Evolutionary conservation across 2,329 filamentous ascomycete genomes (phyloP).

Genomic region (Bipolaris sorokiniana): DNA sequence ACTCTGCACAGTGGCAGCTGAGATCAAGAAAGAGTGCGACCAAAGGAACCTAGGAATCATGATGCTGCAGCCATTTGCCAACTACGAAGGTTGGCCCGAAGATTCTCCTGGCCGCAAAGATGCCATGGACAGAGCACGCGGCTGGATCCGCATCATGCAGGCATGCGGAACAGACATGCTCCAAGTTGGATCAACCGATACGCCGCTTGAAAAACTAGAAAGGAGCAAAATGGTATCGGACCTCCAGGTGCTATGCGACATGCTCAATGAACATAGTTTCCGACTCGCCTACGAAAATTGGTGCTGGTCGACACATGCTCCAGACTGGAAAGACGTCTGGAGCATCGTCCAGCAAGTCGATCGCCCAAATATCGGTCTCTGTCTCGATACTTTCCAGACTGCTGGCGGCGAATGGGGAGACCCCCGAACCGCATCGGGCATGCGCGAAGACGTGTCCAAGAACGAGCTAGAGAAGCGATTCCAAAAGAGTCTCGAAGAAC

Average conservation of each 20-base stretch:
- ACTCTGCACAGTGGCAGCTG: slow-evolving; percentile 61
- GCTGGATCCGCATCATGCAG: slow-evolving; percentile 75
- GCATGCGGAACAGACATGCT: slow-evolving; percentile 72
- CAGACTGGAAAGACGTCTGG: slow-evolving; percentile 73
- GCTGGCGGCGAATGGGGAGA: slow-evolving; percentile 76
- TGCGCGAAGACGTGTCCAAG: slow-evolving; percentile 57
- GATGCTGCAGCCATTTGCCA: slow-evolving; percentile 76
- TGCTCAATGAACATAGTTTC: slow-evolving; percentile 63
- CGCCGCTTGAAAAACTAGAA: slow-evolving; percentile 61
- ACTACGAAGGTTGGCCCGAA: slow-evolving; percentile 76
- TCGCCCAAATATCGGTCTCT: slow-evolving; percentile 72
- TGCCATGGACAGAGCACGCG: slow-evolving; percentile 66
- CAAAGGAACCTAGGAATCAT: slow-evolving; percentile 65
- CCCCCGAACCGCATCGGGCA: slow-evolving; percentile 67
- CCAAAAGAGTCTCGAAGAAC: slow-evolving; percentile 60
- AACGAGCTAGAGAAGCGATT: slow-evolving; percentile 60
- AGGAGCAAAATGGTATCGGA: slow-evolving; percentile 63
- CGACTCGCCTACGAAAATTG: slow-evolving; percentile 79
- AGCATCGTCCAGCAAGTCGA: slow-evolving; percentile 68
- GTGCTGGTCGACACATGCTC: slow-evolving; percentile 70
- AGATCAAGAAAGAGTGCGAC: slow-evolving; percentile 62
- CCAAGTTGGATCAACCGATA: slow-evolving; percentile 70
- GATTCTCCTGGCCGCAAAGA: slow-evolving; percentile 64
- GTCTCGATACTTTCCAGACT: slow-evolving; percentile 79
- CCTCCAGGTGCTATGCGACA: slow-evolving; percentile 61